Percentiles rank a stretch among this genome's conserved stretches.
These are phyloP conservation scores for Hirschfeldia incana DNA, from an alignment of 345 rosid species.

Conservation along the genomic window DNA sequence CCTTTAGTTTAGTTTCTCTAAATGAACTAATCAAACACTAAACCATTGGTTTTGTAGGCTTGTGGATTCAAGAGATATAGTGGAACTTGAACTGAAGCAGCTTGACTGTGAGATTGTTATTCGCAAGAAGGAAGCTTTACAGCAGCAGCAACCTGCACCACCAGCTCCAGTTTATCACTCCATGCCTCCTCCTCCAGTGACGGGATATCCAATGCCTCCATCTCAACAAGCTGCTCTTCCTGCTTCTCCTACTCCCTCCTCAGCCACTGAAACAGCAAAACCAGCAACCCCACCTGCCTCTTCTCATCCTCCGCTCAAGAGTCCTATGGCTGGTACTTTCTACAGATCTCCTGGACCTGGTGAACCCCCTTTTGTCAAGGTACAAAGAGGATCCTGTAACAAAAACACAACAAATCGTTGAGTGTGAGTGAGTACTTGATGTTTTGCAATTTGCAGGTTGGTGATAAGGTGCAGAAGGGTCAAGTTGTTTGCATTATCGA, in stretches of 20 bases:
- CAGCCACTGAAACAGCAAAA: constrained; percentile 45
- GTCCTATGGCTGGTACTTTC: constrained; percentile 99
- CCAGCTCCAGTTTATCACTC: constrained; percentile 41
- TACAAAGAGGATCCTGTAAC: constrained; percentile 19
- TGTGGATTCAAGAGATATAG: constrained; percentile 88
- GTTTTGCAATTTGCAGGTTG: constrained; percentile 53
- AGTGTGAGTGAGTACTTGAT: not conserved
- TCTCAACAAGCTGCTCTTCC: constrained; percentile 46
- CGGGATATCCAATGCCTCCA: constrained; percentile 48
- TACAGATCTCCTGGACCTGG: constrained; percentile 85
- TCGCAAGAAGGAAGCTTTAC: constrained; percentile 86
- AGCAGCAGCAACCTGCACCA: constrained; percentile 40
- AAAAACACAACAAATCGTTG: not conserved
- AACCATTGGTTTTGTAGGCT: constrained; percentile 47
- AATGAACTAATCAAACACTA: not conserved
- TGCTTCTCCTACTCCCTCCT: constrained; percentile 40
- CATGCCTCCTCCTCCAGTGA: constrained; percentile 49
- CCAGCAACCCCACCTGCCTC: constrained; percentile 48
- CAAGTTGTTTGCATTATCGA: constrained; percentile 92
- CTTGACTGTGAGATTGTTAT: constrained; percentile 74
- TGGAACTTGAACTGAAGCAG: constrained; percentile 87
- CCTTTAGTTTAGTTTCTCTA: not conserved
- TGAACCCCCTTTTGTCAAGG: constrained; percentile 94
- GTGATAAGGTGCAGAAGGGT: constrained; percentile 96
- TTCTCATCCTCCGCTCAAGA: constrained; percentile 66